phyloP scores from a whole-genome alignment of 2,329 filamentous ascomycete genomes.

The Fusarium hostae region DNA sequence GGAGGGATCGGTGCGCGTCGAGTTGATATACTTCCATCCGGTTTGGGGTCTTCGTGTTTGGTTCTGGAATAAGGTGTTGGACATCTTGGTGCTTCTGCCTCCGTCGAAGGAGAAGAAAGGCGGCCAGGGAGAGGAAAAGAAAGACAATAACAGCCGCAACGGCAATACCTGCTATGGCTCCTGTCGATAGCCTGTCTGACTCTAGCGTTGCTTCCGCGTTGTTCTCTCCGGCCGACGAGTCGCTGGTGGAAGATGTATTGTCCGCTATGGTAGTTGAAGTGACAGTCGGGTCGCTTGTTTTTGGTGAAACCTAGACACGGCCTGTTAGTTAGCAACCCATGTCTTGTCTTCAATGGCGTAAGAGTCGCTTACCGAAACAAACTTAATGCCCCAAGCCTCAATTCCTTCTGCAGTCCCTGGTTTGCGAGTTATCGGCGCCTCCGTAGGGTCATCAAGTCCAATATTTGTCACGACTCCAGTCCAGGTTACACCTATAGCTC shows the following conservation, averaged over 20 bases:
- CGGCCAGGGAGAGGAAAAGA: too few relatives aligned
- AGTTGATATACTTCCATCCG: too few relatives aligned
- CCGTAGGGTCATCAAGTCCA: not conserved
- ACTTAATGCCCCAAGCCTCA: not conserved
- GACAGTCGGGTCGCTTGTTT: not conserved
- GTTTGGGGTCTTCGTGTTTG: too few relatives aligned
- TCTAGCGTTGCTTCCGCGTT: not conserved
- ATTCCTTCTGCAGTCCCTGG: not conserved
- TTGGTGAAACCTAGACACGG: not conserved
- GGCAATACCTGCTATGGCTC: not conserved
- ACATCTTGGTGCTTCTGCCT: too few relatives aligned
- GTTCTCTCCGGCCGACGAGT: not conserved
- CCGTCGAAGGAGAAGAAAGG: too few relatives aligned
- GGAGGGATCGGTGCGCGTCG: too few relatives aligned
- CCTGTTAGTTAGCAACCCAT: too few relatives aligned
- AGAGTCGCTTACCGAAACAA: not conserved
- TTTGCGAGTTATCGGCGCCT: not conserved
- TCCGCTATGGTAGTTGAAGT: not conserved
- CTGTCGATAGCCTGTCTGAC: not conserved
- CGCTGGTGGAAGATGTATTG: not conserved
- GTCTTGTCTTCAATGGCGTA: not conserved
- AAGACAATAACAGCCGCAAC: too few relatives aligned
- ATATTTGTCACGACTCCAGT: not conserved
- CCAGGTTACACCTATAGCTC: too few relatives aligned
- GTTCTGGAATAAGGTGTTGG: too few relatives aligned